Conservation (phyloP, 352 stramenopile species). For the Thalassiosira livingstoniorum region DNA sequence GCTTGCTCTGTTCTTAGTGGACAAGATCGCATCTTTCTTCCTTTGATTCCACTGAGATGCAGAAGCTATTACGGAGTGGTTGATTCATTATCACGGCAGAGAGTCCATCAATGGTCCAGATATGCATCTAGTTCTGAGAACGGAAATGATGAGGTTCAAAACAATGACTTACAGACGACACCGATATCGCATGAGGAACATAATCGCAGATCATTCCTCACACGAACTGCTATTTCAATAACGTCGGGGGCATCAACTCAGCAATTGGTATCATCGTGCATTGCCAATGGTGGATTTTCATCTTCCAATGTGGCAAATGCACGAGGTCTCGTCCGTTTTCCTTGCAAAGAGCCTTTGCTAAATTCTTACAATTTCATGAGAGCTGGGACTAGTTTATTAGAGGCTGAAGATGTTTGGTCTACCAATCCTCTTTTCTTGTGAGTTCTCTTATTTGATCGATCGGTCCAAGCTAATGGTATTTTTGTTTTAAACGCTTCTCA, state of each 20-base stretch:
- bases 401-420: slow-evolving; percentile 74
- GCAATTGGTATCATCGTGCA: not conserved
- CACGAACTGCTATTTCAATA: slow-evolving; percentile 1
- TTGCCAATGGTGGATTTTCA: not conserved
- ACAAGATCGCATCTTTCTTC: too few relatives aligned
- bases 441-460: slow-evolving; percentile 13
- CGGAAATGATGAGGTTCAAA: too few relatives aligned
- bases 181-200: not conserved
- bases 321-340: slow-evolving; percentile 64
- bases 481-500: not conserved
- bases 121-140: too few relatives aligned
- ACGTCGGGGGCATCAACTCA: not conserved
- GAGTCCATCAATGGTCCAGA: too few relatives aligned
- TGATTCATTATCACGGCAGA: too few relatives aligned
- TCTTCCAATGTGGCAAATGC: slow-evolving; percentile 15
- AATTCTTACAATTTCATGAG: slow-evolving; percentile 82
- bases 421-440: slow-evolving; percentile 82
- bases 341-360: slow-evolving; percentile 51
- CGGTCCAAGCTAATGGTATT: not conserved
- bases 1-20: too few relatives aligned
- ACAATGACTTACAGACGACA: slow-evolving; percentile 1
- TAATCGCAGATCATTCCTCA: slow-evolving; percentile 40
- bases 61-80: too few relatives aligned
- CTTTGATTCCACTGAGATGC: too few relatives aligned
- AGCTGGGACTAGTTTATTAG: slow-evolving; percentile 65